Base-by-base conservation (phyloP, 495 filamentous ascomycete genomes). In the Podospora anserina region DNA sequence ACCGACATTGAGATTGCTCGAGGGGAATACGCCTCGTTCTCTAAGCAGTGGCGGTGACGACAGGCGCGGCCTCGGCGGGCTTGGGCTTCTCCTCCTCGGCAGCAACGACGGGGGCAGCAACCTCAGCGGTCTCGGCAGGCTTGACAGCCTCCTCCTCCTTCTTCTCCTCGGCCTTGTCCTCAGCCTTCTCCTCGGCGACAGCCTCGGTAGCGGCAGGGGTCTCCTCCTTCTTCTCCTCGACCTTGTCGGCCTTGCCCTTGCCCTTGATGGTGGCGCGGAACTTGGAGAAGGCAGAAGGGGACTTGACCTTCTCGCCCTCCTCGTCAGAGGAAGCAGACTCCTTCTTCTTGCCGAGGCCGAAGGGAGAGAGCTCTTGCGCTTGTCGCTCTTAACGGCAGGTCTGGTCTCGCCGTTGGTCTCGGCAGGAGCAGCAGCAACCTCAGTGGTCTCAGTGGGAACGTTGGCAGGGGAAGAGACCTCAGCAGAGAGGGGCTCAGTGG, bases 291-390 rank as follows among this genome's bases (percentile, higher is more conserved):
- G 79, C 81, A 26, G 80, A 80, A 58, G 81, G 82, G 27, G 82
- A 84, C 78, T 81, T 79, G 71, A 83, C 80, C 79, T 86, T 84
- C 80, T 84, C 82, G 49, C 66, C 68, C 66, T 79, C 81, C 75
- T 80, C 85, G 27, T 84, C 82, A 18, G 82, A 83, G 20, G 79
- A 77, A 55, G 79, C 74, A 28, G 71, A 69, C 69, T 82, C 76
- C 75, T 85, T 81, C 78, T 85, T 82, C 79, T 84, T 85, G 78
- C 81, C 81, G 72, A 87, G 83, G 75, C 74, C 76, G 71, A 85
- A 87, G 49, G 85, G 0, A 86, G 76, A 3, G 82, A 82, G 70
- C 83, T 84, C 80, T 87, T 87, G 72, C 84, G 83, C 80, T 86
- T 87, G 68, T 86, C 84, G 64, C 63, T 72, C 83, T 86, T 83